Conservation (phyloP, 345 rosid genomes). For the Mallotus nudiflorus region DNA sequence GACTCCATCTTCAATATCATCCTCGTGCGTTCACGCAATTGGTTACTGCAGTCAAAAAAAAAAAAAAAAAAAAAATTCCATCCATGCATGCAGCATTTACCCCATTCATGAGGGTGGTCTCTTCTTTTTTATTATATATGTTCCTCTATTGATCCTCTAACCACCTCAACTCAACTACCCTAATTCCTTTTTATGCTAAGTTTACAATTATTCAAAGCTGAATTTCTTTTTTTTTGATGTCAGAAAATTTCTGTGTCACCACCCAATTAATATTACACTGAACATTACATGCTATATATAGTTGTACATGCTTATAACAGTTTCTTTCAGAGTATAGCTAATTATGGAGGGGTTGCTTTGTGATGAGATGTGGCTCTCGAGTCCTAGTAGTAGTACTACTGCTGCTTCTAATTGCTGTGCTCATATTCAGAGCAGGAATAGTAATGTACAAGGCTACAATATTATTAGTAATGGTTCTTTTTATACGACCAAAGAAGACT, state of each 20-base stretch:
- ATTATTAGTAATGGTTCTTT: constrained; percentile 6
- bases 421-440: neutral
- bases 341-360: constrained; percentile 46
- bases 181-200: neutral
- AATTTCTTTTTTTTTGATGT: constrained; percentile 28
- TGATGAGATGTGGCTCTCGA: constrained; percentile 48
- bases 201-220: neutral
- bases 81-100: constrained; percentile 52
- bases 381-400: constrained; percentile 35
- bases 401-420: constrained; percentile 3
- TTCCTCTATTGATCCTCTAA: neutral
- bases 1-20: constrained; percentile 1
- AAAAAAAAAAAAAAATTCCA: constrained; percentile 18
- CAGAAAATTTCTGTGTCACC: constrained; percentile 9
- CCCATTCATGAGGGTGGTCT: constrained; percentile 66
- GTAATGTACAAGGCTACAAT: neutral
- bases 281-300: neutral
- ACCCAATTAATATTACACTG: neutral
- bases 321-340: neutral
- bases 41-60: constrained; percentile 36
- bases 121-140: constrained; percentile 40
- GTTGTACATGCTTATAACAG: neutral
- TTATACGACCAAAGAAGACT: constrained; percentile 28
- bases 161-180: too few relatives aligned
- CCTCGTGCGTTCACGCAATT: constrained; percentile 65